phyloP scores from a whole-genome alignment of 1,284 basidiomycete genomes.

The Apiotrichum brassicae region DNA sequence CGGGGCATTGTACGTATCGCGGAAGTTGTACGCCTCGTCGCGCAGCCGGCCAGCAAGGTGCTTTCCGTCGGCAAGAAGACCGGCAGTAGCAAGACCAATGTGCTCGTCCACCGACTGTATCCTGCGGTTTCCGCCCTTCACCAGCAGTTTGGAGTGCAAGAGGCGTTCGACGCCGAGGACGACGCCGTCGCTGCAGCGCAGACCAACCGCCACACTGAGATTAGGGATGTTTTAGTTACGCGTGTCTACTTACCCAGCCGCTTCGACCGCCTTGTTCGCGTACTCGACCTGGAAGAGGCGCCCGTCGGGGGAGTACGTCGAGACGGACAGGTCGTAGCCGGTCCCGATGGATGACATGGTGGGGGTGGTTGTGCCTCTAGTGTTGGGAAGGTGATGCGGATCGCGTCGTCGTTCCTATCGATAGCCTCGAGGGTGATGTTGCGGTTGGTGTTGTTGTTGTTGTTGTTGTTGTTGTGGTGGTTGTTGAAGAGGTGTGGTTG shows the following conservation, averaged over 20 bases:
- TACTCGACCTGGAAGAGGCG: conserved; percentile 99
- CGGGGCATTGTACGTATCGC: conserved; percentile 68
- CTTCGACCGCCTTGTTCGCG: conserved; percentile 96
- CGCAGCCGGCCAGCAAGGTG: conserved; percentile 79
- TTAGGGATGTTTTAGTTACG: neutral
- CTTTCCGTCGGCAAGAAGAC: conserved; percentile 88
- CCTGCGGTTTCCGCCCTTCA: conserved; percentile 85
- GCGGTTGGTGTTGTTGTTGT: neutral
- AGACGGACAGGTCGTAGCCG: conserved; percentile 96
- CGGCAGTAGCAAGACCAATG: conserved; percentile 87
- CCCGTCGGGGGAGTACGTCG: conserved; percentile 97
- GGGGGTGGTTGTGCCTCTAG: too few relatives aligned
- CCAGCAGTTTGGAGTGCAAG: conserved; percentile 92
- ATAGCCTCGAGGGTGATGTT: too few relatives aligned
- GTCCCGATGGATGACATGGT: conserved; percentile 94
- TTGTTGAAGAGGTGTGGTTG: neutral
- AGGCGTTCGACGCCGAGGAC: conserved; percentile 96
- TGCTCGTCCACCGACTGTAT: conserved; percentile 92
- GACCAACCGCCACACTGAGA: conserved; percentile 75
- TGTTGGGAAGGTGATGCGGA: neutral
- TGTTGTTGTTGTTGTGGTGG: neutral
- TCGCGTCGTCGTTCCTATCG: neutral
- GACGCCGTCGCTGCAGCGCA: conserved; percentile 88
- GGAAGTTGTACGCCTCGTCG: conserved; percentile 73
- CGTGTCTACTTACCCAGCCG: conserved; percentile 67